Conservation (phyloP, 495 filamentous ascomycete genomes). For the Penicillium simplicissimum region DNA sequence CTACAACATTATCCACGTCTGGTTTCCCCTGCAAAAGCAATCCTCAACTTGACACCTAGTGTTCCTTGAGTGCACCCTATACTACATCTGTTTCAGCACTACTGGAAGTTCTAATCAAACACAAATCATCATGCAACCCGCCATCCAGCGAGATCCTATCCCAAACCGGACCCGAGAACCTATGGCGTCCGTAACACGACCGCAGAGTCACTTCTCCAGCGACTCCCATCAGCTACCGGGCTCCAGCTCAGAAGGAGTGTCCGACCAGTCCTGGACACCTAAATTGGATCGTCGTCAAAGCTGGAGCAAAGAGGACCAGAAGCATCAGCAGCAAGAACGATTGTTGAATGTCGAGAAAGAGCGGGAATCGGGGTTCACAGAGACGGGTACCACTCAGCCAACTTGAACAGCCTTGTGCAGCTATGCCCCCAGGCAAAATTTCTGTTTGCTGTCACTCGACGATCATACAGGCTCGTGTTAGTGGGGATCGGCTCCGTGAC, state of each 20-base stretch:
- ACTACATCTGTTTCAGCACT: background rate
- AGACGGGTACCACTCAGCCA: constrained; percentile 13
- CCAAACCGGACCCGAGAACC: constrained; percentile 14
- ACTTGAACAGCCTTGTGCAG: background rate
- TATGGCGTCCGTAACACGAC: background rate
- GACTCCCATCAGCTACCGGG: background rate
- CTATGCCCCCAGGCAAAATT: too few relatives aligned
- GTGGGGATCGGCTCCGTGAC: background rate
- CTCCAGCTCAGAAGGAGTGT: background rate
- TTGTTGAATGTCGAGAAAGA: constrained; percentile 30
- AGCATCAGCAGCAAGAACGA: constrained; percentile 36
- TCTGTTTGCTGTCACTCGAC: background rate
- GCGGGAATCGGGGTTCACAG: constrained; percentile 34
- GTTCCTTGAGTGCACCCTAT: background rate
- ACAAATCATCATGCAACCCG: constrained; percentile 13
- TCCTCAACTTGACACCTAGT: background rate
- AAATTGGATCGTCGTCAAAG: constrained; percentile 31
- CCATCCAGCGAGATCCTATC: constrained; percentile 7
- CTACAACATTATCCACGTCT: background rate
- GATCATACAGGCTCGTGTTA: constrained; percentile 2
- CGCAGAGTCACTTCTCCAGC: background rate
- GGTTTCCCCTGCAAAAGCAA: background rate
- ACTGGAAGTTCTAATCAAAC: background rate
- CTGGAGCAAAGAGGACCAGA: constrained; percentile 40
- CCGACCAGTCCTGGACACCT: constrained; percentile 31